phyloP scores from a whole-genome alignment of 2,329 filamentous ascomycete species.

The Tothia fuscella region DNA sequence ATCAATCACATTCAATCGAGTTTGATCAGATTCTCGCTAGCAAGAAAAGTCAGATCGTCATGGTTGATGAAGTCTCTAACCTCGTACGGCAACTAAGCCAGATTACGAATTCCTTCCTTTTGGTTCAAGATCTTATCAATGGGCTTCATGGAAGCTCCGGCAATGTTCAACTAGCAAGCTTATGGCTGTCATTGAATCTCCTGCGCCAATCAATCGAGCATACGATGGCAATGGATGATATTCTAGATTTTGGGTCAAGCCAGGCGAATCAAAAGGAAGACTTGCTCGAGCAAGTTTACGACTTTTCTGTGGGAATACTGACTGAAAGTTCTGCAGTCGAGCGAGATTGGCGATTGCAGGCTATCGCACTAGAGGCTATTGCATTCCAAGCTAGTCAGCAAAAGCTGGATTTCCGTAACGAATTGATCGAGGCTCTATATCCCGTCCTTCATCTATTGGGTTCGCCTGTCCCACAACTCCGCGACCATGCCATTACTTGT shows the following conservation, averaged over 20 bases:
- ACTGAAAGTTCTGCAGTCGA: constrained; percentile 27
- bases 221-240: constrained; percentile 42
- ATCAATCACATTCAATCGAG: constrained; percentile 16
- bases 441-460: constrained; percentile 83
- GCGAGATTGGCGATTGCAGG: constrained; percentile 60
- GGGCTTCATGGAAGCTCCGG: constrained; percentile 47
- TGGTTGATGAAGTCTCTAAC: constrained; percentile 48
- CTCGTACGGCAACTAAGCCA: constrained; percentile 44
- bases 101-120: constrained; percentile 31
- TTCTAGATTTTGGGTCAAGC: constrained; percentile 44
- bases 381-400: constrained; percentile 62
- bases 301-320: constrained; percentile 53
- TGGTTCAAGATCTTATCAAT: constrained; percentile 55
- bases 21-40: constrained; percentile 48
- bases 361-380: constrained; percentile 69
- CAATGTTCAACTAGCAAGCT: constrained; percentile 52
- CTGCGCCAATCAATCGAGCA: constrained; percentile 23
- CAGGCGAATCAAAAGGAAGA: constrained; percentile 18
- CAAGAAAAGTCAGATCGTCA: constrained; percentile 54
- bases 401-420: constrained; percentile 59
- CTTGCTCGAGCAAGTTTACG: constrained; percentile 52
- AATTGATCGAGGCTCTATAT: constrained; percentile 84
- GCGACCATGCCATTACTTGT: constrained; percentile 70
- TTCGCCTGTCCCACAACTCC: constrained; percentile 53
- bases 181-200: constrained; percentile 70